phyloP scores from a whole-genome alignment of 2,329 filamentous ascomycete species.

The Penicillium sp. region DNA sequence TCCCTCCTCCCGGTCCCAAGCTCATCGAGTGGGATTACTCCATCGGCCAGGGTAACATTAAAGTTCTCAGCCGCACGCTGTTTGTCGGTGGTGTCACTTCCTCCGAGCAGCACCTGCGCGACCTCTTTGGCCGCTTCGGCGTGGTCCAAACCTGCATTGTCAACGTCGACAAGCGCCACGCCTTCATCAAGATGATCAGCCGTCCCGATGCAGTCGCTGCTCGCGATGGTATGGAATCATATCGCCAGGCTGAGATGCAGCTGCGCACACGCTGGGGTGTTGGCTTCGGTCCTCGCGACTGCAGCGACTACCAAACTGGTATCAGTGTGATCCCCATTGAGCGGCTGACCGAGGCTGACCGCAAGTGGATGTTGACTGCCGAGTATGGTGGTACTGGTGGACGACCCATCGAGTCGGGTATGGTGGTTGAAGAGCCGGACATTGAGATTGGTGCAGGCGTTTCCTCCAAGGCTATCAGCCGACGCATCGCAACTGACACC shows the following conservation, averaged over 20 bases:
- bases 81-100: constrained; percentile 95
- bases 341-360: constrained; percentile 91
- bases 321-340: constrained; percentile 92
- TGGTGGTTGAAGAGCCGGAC: constrained; percentile 95
- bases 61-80: constrained; percentile 90
- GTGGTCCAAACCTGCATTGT: constrained; percentile 96
- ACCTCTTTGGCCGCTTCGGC: constrained; percentile 80
- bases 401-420: constrained; percentile 75
- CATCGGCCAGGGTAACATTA: constrained; percentile 79
- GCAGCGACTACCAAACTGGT: constrained; percentile 91
- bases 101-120: constrained; percentile 80
- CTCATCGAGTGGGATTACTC: constrained; percentile 79
- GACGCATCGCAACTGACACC: constrained; percentile 58
- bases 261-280: constrained; percentile 95
- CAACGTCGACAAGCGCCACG: constrained; percentile 96
- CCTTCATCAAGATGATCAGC: constrained; percentile 98
- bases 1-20: constrained; percentile 65
- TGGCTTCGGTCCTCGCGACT: constrained; percentile 94
- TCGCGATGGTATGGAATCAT: constrained; percentile 85
- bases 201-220: constrained; percentile 83
- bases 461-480: constrained; percentile 76
- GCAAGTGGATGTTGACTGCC: constrained; percentile 95
- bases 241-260: constrained; percentile 73
- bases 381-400: constrained; percentile 93
- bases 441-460: constrained; percentile 98